These are phyloP conservation scores for Lactarius vividus DNA, from an alignment of 768 basidiomycete species.

Conservation along the genomic window DNA sequence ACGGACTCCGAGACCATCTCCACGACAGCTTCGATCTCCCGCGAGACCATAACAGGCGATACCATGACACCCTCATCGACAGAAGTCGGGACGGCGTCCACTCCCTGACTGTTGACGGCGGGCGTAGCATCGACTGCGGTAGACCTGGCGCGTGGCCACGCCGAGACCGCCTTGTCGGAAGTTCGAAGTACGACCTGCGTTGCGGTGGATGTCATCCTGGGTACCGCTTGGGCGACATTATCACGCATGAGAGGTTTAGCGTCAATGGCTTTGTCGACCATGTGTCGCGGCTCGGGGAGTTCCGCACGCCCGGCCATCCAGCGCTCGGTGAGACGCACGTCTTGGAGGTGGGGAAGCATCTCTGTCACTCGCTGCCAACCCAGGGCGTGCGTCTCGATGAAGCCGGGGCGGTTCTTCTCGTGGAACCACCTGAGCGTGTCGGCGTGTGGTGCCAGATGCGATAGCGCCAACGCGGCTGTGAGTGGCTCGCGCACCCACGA, in stretches of 20 bases:
- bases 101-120: constrained; percentile 41
- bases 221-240: constrained; percentile 42
- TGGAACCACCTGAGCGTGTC: constrained; percentile 75
- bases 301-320: constrained; percentile 36
- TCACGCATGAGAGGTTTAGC: constrained; percentile 47
- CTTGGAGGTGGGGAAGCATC: constrained; percentile 69
- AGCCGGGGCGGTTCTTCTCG: constrained; percentile 71
- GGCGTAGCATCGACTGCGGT: constrained; percentile 56
- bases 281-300: constrained; percentile 30
- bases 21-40: constrained; percentile 27
- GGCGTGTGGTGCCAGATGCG: constrained; percentile 71
- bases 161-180: constrained; percentile 41
- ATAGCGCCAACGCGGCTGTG: constrained; percentile 66
- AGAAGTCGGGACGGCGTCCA: constrained; percentile 44
- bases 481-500: constrained; percentile 71
- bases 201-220: constrained; percentile 36
- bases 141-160: constrained; percentile 38
- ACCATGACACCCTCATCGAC: constrained; percentile 36
- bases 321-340: constrained; percentile 60
- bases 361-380: constrained; percentile 70
- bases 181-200: constrained; percentile 41
- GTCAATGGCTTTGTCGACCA: constrained; percentile 48
- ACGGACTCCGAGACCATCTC: constrained; percentile 18
- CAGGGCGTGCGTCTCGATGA: constrained; percentile 61
- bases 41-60: constrained; percentile 30